phyloP scores from a whole-genome alignment of 345 rosid species.

The Gossypium thurberi region DNA sequence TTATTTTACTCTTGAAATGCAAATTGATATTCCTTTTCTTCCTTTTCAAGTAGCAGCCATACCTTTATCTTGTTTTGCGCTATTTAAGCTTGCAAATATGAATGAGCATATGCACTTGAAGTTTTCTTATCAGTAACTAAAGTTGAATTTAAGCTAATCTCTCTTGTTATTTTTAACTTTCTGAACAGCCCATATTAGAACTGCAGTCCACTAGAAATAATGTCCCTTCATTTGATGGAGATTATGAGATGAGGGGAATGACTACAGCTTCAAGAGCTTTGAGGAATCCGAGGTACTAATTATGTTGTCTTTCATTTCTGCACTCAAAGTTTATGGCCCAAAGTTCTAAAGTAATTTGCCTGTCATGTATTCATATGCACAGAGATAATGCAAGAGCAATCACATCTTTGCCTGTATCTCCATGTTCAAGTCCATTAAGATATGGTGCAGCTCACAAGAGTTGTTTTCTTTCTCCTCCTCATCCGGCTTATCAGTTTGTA shows the following conservation, averaged over 20 bases:
- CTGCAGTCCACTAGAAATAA: slow-evolving; percentile 44
- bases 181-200: slow-evolving; percentile 65
- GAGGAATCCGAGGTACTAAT: slow-evolving; percentile 53
- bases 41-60: neutral
- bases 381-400: slow-evolving; percentile 69
- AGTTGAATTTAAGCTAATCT: slow-evolving; percentile 12
- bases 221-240: slow-evolving; percentile 33
- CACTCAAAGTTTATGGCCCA: neutral
- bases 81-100: neutral
- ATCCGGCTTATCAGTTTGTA: slow-evolving; percentile 38
- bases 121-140: neutral
- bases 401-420: slow-evolving; percentile 83
- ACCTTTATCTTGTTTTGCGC: neutral
- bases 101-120: neutral
- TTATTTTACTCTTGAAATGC: neutral
- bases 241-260: slow-evolving; percentile 37
- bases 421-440: slow-evolving; percentile 82
- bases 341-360: slow-evolving; percentile 8
- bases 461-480: slow-evolving; percentile 80
- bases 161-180: neutral
- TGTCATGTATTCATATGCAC: slow-evolving; percentile 10
- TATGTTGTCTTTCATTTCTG: neutral
- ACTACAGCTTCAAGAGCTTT: slow-evolving; percentile 29
- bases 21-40: neutral
- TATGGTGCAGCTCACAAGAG: slow-evolving; percentile 54